A percentile compares a stretch with the other conserved stretches of the same genome.
phyloP scores from a whole-genome alignment of 2,329 filamentous ascomycete genomes.

The Fusarium stilboides region DNA sequence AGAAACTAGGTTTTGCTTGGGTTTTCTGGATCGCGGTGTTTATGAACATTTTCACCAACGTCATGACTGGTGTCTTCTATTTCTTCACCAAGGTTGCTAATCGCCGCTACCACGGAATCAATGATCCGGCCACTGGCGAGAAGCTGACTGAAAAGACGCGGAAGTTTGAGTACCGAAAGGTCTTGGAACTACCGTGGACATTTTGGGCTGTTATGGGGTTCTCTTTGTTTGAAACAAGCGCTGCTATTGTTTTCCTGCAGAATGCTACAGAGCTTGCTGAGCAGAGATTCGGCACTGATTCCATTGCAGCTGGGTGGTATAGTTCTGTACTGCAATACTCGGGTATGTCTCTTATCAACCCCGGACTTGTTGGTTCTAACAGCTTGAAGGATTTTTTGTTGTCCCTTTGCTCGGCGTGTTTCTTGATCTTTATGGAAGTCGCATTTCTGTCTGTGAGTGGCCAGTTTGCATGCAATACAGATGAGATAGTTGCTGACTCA shows the following conservation, averaged over 20 bases:
- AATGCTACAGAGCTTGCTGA: constrained; percentile 74
- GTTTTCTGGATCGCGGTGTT: constrained; percentile 73
- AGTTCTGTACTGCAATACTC: constrained; percentile 67
- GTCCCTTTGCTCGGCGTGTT: constrained; percentile 69
- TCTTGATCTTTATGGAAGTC: constrained; percentile 68
- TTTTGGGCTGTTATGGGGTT: constrained; percentile 70
- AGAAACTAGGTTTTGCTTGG: constrained; percentile 63
- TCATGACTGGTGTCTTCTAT: constrained; percentile 66
- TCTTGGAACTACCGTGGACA: constrained; percentile 69
- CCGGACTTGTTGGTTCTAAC: not conserved
- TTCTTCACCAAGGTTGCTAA: constrained; percentile 60
- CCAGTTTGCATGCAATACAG: fast-evolving
- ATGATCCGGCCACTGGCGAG: constrained; percentile 67
- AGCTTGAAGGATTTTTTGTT: constrained; percentile 64
- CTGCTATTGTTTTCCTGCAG: constrained; percentile 66
- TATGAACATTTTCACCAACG: constrained; percentile 75
- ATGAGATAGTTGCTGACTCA: fast-evolving
- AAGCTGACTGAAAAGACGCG: constrained; percentile 70
- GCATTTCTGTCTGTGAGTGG: constrained; percentile 61
- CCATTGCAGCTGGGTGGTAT: constrained; percentile 72
- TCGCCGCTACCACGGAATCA: constrained; percentile 28
- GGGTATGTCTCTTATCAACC: fast-evolving
- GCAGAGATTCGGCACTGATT: constrained; percentile 67
- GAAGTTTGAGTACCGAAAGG: constrained; percentile 67
- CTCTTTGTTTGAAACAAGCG: constrained; percentile 70